Base-by-base conservation (phyloP, 2,329 filamentous ascomycete genomes). In the Didymella glomerata region DNA sequence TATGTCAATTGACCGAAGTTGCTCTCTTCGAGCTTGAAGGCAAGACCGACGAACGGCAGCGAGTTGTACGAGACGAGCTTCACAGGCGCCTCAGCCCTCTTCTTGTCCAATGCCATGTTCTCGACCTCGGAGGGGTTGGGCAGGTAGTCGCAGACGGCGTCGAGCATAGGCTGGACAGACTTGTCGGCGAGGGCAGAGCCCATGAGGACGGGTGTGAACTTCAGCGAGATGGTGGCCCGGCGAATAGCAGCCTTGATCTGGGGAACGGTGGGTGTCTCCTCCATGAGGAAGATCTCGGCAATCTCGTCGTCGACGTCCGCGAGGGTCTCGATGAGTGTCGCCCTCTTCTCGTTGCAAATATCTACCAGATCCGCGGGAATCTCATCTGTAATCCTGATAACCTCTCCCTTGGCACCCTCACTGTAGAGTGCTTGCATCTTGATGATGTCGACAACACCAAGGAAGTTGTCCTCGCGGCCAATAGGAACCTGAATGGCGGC, bases 291-390 rank as follows among this genome's bases (percentile, higher is more conserved):
- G 50, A 97, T 83, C 79, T 99, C 93, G 22, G 94, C 94, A 60
- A 99, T 98, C 78, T 97, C 93, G 68, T 99, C 95, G 73, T 99
- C 95, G 44, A 98, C 94, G 80, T 99, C 95, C 25, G 95, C 95
- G 53, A 99, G 85, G 67, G 93, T 96, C 82, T 98, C 95, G 61
- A 99, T 93, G 61, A 99, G 84, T 70, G 90, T 88, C 72, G 89
- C 87, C 63, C 93, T 87, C 81, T 93, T 93, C 82, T 97, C 89
- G 67, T 91, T 84, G 20, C 87, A 93, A 34, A 97, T 76, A n/a
- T 86, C 84, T 70, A 88, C 84, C 24, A 97, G 81, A 40, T 93
- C 86, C n/a, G 86, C 88, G 0, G 95, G 95, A 38, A 98, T 90
- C 64, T 92, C 90, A 69, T 95, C 91, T 48, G 86, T 88, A 65